Base-by-base conservation (phyloP, 2,329 filamentous ascomycete genomes). In the Penicillium italicum region DNA sequence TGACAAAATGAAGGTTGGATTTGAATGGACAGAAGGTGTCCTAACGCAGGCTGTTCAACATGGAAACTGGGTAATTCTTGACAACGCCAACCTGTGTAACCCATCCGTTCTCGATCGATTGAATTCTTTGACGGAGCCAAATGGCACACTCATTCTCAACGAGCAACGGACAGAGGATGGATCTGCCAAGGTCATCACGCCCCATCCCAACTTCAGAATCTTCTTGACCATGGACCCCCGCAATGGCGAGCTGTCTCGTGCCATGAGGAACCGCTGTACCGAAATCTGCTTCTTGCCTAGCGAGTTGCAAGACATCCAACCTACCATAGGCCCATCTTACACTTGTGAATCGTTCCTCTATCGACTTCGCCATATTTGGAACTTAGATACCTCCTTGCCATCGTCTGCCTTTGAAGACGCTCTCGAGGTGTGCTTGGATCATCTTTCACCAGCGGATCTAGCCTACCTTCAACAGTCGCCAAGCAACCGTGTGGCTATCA, bases 61-160 rank as follows among this genome's bases (percentile, higher is more conserved):
- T 63, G 94, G 94, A 14, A 84, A 91, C 58, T 99, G 94, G 94
- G 80, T 99, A 18, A 87, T 99, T 11, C 84, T 99, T 22, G 94
- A 99, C 74, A 97, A 99, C 73, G 94, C 95, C 57, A 99, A 99
- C 68, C 82, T 99, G 55, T 99, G 95, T 76, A 97, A 89, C 67
- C 88, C 93, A 24, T 96, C 93, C 7, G 94, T 99, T 1, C 82
- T 99, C 10, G 94, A 99, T 74, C 84, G 95, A 59, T 78, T 99
- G 49, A 99, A 99, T 72, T 97, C 94, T 0, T 78, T 99, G 9
- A 86, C 97, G 8, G 94, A 99, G 70, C 92, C 91, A 0, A 87
- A 92, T 66, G 94, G 94, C 1, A 86, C 85, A 59, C 78, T 99
- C 22, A 91, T 90, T 65, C 88, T 99, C 70, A 97, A 97, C 66